Conservation (phyloP, 2,329 filamentous ascomycete species). For the Biscogniauxia mediterranea region DNA sequence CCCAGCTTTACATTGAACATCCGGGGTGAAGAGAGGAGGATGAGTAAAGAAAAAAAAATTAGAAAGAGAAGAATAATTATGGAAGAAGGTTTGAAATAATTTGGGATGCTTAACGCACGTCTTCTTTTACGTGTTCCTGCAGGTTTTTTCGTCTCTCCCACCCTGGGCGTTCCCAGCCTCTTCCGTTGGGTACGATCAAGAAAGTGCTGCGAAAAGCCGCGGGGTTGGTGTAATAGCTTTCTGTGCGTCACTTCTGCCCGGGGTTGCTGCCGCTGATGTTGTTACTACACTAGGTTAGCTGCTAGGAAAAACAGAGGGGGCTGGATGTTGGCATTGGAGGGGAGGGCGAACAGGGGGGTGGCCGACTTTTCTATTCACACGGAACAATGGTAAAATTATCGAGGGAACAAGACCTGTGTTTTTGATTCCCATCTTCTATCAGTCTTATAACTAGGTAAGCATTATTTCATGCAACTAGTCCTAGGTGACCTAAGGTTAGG, state of each 20-base stretch:
- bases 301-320: slow-evolving; percentile 27
- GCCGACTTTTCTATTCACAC: no score
- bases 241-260: slow-evolving; percentile 8
- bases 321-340: slow-evolving; percentile 17
- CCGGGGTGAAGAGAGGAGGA: neutral
- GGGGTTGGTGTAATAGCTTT: slow-evolving; percentile 27
- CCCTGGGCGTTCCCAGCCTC: slow-evolving; percentile 25
- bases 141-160: slow-evolving; percentile 3
- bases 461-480: neutral
- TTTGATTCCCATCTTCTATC: neutral
- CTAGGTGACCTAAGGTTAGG: neutral
- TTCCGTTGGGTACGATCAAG: slow-evolving; percentile 18
- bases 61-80: slow-evolving; percentile 12
- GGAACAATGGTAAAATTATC: neutral
- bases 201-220: slow-evolving; percentile 24
- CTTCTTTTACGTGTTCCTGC: slow-evolving; percentile 21
- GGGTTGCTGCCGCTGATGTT: neutral
- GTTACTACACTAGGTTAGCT: slow-evolving; percentile 1
- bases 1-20: neutral
- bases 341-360: slow-evolving; percentile 15
- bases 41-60: slow-evolving; percentile 5
- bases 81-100: slow-evolving; percentile 10
- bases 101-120: slow-evolving; percentile 25
- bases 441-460: neutral
- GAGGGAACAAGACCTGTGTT: neutral